phyloP scores from a whole-genome alignment of 768 basidiomycete species.

The Termitomyces eurrhizus region DNA sequence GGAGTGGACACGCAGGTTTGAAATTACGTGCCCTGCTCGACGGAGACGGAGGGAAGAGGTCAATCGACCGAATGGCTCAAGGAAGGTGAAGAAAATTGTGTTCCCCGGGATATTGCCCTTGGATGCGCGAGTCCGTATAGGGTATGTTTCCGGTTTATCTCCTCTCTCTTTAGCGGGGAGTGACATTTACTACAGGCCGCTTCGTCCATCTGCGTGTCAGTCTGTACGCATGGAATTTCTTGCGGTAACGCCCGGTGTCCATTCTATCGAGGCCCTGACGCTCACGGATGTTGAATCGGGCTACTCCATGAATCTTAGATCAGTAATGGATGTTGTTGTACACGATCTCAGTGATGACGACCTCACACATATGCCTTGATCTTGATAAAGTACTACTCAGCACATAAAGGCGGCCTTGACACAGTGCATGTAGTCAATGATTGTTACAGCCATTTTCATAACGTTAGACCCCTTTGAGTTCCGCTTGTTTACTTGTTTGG shows the following conservation, averaged over 20 bases:
- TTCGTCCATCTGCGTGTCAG: constrained; percentile 79
- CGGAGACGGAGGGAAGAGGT: constrained; percentile 36
- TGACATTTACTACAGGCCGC: constrained; percentile 45
- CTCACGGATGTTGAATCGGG: constrained; percentile 75
- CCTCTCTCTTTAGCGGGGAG: not conserved
- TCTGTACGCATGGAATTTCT: constrained; percentile 85
- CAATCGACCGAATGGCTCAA: constrained; percentile 21
- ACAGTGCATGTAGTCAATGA: too few relatives aligned
- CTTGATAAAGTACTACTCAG: not conserved
- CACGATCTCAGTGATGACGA: constrained; percentile 44
- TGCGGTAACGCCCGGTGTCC: constrained; percentile 76
- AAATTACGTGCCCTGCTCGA: constrained; percentile 64
- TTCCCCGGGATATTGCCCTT: constrained; percentile 68
- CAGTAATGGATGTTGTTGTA: constrained; percentile 72
- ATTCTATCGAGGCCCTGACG: constrained; percentile 66
- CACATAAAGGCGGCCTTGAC: not conserved
- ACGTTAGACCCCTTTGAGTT: too few relatives aligned
- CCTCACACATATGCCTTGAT: not conserved
- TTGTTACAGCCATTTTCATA: too few relatives aligned
- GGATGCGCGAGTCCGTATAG: constrained; percentile 75
- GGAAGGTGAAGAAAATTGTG: constrained; percentile 34
- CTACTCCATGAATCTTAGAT: constrained; percentile 68
- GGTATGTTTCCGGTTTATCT: constrained; percentile 44
- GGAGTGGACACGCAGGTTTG: constrained; percentile 71
- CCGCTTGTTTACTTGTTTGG: too few relatives aligned